Evolutionary conservation across 2,329 filamentous ascomycete species (phyloP).

Genomic region (Paraphoma sp.): DNA sequence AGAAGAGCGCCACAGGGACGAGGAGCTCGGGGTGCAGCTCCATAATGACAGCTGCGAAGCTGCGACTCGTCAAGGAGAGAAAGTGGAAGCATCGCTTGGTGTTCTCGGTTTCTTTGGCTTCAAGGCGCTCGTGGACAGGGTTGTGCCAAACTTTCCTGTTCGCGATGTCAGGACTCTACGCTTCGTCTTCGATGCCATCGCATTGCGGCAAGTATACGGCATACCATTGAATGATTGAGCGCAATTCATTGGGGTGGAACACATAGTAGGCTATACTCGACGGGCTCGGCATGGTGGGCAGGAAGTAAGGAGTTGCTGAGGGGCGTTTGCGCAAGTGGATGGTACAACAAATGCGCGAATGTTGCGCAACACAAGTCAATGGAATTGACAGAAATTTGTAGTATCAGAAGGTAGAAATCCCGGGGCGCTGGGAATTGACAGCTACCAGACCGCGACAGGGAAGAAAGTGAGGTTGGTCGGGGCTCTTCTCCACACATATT

Average conservation of each 20-base stretch:
- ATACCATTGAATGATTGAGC: constrained; percentile 88
- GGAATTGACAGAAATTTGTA: background rate
- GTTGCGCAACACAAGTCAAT: constrained; percentile 11
- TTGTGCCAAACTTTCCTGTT: constrained; percentile 97
- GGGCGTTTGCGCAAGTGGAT: constrained; percentile 9
- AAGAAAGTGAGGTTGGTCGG: background rate
- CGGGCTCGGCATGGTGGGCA: constrained; percentile 45
- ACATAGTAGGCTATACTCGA: constrained; percentile 71
- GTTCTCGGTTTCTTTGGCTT: constrained; percentile 74
- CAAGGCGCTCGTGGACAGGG: constrained; percentile 83
- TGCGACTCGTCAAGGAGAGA: constrained; percentile 87
- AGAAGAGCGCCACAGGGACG: constrained; percentile 88
- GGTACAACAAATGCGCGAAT: constrained; percentile 2
- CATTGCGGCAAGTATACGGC: background rate
- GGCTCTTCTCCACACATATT: background rate
- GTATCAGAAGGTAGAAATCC: background rate
- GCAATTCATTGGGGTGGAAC: constrained; percentile 78
- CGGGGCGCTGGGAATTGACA: background rate
- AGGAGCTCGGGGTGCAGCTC: constrained; percentile 95
- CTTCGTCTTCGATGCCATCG: background rate
- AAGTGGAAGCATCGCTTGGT: constrained; percentile 85
- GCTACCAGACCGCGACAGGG: background rate
- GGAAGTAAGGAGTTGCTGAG: constrained; percentile 16
- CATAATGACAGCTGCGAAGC: constrained; percentile 91
- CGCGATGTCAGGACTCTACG: constrained; percentile 12